Percentiles rank a stretch among this genome's conserved stretches.
Conservation (phyloP, 306 rosid species). For the Coriaria nepalensis region DNA sequence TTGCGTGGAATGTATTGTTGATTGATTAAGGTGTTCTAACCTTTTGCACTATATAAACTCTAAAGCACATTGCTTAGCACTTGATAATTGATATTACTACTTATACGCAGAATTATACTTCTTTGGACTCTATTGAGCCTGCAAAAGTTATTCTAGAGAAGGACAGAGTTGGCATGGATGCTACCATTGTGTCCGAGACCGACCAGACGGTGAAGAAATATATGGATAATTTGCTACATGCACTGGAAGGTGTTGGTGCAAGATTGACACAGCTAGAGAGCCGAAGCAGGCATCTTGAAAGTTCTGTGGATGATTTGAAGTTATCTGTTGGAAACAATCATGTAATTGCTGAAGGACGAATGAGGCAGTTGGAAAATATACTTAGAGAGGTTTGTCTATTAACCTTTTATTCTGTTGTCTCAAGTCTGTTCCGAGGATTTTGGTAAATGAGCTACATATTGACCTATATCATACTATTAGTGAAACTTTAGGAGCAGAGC, state of each 20-base stretch:
- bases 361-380: constrained; percentile 72
- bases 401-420: constrained; percentile 3
- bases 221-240: constrained; percentile 20
- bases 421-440: no score
- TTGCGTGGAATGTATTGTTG: no score
- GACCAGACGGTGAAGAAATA: neutral
- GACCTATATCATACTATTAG: no score
- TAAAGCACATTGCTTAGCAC: neutral
- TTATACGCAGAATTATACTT: constrained; percentile 45
- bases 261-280: constrained; percentile 71
- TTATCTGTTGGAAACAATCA: constrained; percentile 58
- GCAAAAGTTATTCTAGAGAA: constrained; percentile 38
- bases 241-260: constrained; percentile 68
- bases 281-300: constrained; percentile 58
- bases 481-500: no score
- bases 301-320: constrained; percentile 70
- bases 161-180: constrained; percentile 13
- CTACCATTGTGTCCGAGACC: neutral
- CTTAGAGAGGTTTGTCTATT: constrained; percentile 50
- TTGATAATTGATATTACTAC: constrained; percentile 6
- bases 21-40: neutral
- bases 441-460: no score
- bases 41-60: neutral
- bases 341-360: constrained; percentile 65
- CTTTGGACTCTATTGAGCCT: constrained; percentile 61